These are phyloP conservation scores for Colletotrichum truncatum DNA, from an alignment of 2,329 filamentous ascomycete genomes.

Conservation along the genomic window DNA sequence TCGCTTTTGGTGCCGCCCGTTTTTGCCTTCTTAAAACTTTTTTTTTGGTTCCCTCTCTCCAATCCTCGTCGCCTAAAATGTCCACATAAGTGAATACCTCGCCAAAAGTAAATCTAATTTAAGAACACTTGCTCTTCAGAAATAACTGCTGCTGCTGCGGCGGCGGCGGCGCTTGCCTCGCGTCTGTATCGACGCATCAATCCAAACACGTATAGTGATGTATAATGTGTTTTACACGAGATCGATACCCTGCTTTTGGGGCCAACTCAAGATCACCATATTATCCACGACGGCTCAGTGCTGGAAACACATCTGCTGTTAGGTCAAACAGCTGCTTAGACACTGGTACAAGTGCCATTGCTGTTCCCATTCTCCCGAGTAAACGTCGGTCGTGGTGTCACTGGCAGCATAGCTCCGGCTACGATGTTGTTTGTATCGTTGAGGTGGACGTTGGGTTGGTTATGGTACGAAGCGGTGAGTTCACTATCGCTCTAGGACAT, in stretches of 20 bases:
- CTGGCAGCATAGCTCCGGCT: not conserved
- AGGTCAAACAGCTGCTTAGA: too few relatives aligned
- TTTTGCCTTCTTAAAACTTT: not conserved
- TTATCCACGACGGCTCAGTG: too few relatives aligned
- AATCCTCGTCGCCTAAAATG: not conserved
- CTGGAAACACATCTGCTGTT: too few relatives aligned
- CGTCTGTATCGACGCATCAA: too few relatives aligned
- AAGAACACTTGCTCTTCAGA: not conserved
- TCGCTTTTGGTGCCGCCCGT: constrained; percentile 25
- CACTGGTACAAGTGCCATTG: too few relatives aligned
- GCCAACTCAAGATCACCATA: too few relatives aligned
- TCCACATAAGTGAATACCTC: not conserved
- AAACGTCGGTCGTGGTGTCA: not conserved
- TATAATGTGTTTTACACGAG: too few relatives aligned
- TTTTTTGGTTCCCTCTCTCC: not conserved
- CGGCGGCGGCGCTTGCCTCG: not conserved
- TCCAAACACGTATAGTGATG: too few relatives aligned
- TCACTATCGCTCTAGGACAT: constrained; percentile 17
- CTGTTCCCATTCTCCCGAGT: too few relatives aligned
- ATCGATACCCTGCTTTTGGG: too few relatives aligned
- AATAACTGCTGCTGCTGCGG: not conserved
- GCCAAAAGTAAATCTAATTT: not conserved
- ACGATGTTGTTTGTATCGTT: not conserved
- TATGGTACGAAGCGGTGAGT: constrained; percentile 10
- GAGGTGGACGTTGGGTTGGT: constrained; percentile 4